phyloP scores from a whole-genome alignment of 1,139 yeast genomes.

The Eremothecium gossypii region DNA sequence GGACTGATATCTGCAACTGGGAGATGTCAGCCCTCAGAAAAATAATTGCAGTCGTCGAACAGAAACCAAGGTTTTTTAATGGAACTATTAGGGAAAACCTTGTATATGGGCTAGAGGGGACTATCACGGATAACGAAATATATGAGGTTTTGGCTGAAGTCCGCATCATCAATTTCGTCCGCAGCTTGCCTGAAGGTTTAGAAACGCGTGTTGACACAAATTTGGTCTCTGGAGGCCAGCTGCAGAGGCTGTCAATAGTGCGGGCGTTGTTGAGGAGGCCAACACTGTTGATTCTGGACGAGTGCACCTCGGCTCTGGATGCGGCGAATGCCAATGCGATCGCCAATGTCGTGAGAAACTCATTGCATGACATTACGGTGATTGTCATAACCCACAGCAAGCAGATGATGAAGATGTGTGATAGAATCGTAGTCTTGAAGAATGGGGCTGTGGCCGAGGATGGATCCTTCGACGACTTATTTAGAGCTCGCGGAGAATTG shows the following conservation, averaged over 20 bases:
- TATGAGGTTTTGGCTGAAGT: slow-evolving; percentile 37
- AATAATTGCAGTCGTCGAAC: slow-evolving; percentile 58
- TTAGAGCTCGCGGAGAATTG: slow-evolving; percentile 18
- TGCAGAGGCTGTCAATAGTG: slow-evolving; percentile 67
- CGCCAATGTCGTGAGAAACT: slow-evolving; percentile 28
- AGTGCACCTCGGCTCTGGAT: slow-evolving; percentile 74
- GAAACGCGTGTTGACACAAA: slow-evolving; percentile 50
- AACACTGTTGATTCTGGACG: slow-evolving; percentile 58
- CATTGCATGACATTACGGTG: slow-evolving; percentile 23
- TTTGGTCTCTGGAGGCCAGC: slow-evolving; percentile 69
- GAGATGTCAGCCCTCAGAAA: slow-evolving; percentile 43
- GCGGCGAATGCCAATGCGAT: slow-evolving; percentile 43
- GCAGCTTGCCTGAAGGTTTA: slow-evolving; percentile 45
- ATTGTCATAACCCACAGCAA: slow-evolving; percentile 51
- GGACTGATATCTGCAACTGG: slow-evolving; percentile 38
- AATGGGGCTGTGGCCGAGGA: slow-evolving; percentile 38
- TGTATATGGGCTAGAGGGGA: slow-evolving; percentile 42
- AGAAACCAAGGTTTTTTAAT: slow-evolving; percentile 53
- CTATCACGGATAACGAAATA: slow-evolving; percentile 33
- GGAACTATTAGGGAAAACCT: slow-evolving; percentile 62
- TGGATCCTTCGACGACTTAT: slow-evolving; percentile 30
- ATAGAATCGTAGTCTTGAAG: slow-evolving; percentile 36
- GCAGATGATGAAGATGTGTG: slow-evolving; percentile 45
- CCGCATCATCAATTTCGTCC: slow-evolving; percentile 44
- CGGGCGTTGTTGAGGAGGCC: slow-evolving; percentile 63